Evolutionary conservation across 2,329 filamentous ascomycete species (phyloP), one percentile per base, ranked within the genome.

Genomic region (Fragosphaeria purpurea): DNA sequence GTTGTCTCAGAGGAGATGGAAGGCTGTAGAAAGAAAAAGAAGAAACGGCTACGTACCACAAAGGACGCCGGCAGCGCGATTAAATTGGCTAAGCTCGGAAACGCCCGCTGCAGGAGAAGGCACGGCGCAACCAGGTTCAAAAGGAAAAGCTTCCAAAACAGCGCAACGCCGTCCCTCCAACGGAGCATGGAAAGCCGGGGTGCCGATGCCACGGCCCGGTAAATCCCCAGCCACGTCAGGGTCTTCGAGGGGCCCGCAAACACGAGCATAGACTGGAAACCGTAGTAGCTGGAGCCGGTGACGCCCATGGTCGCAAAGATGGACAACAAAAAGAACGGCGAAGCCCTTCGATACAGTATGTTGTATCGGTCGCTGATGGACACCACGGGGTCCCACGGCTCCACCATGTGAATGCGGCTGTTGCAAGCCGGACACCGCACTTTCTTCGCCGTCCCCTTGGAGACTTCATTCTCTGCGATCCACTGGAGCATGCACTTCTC

Each of bases 381-480:
- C 33, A 97, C 80, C 30, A 93, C 67, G 30, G 79, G 71, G 61
- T 90, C 89, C 60, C 76, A 79, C 11, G 86, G 86, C 46, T 90
- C 82, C 47, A 84, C 78, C 33, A 97, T 73, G 48, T 78, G 71
- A 60, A 97, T 95, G 57, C 81, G 77, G 2, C 82, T 77, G 65
- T 95, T 93, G 76, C 93, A 98, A 55, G 95, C 86, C 3, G 91
- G 91, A 63, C 93, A 98, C 49, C 79, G 71, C 56, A 96, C 80
- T 54, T 82, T 82, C 50, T 80, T 79, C 64, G 73, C 64, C 62
- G 77, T 66, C 53, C 67, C 76, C 9, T 47, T 13, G 68, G 70
- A 75, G 2, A 77, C 72, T 67, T 96, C 89, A 62, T 88, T 80
- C 62, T 95, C 88, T n/a, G 87, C 85, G 13, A 97, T 85, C 90